A percentile compares a stretch with the other conserved stretches of the same genome.
phyloP scores from a whole-genome alignment of 805 yeast species.

The Alloascoidea hylecoeti region DNA sequence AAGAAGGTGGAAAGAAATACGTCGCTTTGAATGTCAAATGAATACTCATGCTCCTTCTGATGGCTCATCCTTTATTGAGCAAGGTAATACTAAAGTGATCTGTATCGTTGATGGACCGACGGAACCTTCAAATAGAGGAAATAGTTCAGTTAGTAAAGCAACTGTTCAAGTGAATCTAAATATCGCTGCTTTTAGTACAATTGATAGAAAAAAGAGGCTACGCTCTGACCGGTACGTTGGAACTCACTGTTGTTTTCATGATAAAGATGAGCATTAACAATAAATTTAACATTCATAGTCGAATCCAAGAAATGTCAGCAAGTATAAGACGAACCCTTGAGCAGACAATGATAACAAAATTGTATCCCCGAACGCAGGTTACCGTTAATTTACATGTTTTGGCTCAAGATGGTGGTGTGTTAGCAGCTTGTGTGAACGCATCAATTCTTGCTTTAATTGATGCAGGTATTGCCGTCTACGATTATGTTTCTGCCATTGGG shows the following conservation, averaged over 20 bases:
- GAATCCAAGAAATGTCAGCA: slow-evolving; percentile 53
- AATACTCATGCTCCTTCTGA: slow-evolving; percentile 83
- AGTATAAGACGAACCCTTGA: slow-evolving; percentile 57
- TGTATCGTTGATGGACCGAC: slow-evolving; percentile 83
- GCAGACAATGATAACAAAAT: slow-evolving; percentile 56
- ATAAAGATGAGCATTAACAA: slow-evolving; percentile 17
- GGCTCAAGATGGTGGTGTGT: slow-evolving; percentile 81
- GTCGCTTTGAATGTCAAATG: slow-evolving; percentile 65
- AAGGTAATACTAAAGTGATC: slow-evolving; percentile 81
- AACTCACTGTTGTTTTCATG: slow-evolving; percentile 16
- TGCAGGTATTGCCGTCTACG: slow-evolving; percentile 92
- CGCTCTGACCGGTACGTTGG: slow-evolving; percentile 36
- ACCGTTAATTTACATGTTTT: slow-evolving; percentile 62
- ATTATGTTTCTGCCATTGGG: slow-evolving; percentile 68
- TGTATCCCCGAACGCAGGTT: slow-evolving; percentile 79
- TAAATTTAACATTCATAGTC: slow-evolving; percentile 19
- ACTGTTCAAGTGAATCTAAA: slow-evolving; percentile 48
- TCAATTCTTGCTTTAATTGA: slow-evolving; percentile 82
- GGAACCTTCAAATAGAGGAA: slow-evolving; percentile 43
- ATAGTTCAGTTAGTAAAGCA: slow-evolving; percentile 30
- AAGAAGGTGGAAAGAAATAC: slow-evolving; percentile 86
- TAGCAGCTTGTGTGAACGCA: slow-evolving; percentile 72
- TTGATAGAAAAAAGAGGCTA: slow-evolving; percentile 56
- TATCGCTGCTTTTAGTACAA: slow-evolving; percentile 70
- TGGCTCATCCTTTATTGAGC: slow-evolving; percentile 87